phyloP scores from a whole-genome alignment of 768 basidiomycete genomes.

The Pleurotus salmoneostramineus region DNA sequence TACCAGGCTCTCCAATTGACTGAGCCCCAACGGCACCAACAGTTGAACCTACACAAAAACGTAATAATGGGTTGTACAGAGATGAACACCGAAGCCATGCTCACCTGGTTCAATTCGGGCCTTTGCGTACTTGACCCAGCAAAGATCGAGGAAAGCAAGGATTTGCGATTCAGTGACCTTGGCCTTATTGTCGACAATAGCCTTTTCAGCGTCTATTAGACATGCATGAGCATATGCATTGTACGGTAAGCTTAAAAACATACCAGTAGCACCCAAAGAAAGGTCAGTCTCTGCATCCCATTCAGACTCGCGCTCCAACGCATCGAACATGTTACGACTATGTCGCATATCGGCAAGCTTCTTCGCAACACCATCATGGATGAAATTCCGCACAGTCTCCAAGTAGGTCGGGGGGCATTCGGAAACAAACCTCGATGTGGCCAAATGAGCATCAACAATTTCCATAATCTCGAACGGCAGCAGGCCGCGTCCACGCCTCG shows the following conservation, averaged over 20 bases:
- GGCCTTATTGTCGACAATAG: constrained; percentile 82
- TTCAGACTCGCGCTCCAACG: constrained; percentile 65
- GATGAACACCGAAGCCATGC: not conserved
- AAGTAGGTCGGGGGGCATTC: constrained; percentile 75
- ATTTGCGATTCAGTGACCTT: constrained; percentile 88
- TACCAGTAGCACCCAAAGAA: constrained; percentile 71
- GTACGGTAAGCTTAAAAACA: constrained; percentile 12
- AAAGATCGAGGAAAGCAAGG: constrained; percentile 74
- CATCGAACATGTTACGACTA: constrained; percentile 80
- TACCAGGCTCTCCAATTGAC: constrained; percentile 98
- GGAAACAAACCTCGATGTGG: constrained; percentile 51
- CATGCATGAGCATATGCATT: not conserved
- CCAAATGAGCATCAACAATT: constrained; percentile 61
- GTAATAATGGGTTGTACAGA: no score
- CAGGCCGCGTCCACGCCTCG: constrained; percentile 57
- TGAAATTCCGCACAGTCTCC: constrained; percentile 64
- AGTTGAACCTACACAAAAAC: constrained; percentile 67
- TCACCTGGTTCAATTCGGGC: constrained; percentile 94
- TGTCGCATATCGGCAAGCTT: constrained; percentile 65
- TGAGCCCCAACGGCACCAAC: constrained; percentile 99
- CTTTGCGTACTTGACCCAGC: constrained; percentile 89
- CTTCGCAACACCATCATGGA: constrained; percentile 60
- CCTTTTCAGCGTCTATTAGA: constrained; percentile 55
- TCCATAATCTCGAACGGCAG: constrained; percentile 86
- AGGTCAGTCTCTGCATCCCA: constrained; percentile 79